Evolutionary conservation across 371 early-diverging fungal genomes (phyloP), one percentile per base, ranked within the genome.

Genomic region (Batkoa obscura): DNA sequence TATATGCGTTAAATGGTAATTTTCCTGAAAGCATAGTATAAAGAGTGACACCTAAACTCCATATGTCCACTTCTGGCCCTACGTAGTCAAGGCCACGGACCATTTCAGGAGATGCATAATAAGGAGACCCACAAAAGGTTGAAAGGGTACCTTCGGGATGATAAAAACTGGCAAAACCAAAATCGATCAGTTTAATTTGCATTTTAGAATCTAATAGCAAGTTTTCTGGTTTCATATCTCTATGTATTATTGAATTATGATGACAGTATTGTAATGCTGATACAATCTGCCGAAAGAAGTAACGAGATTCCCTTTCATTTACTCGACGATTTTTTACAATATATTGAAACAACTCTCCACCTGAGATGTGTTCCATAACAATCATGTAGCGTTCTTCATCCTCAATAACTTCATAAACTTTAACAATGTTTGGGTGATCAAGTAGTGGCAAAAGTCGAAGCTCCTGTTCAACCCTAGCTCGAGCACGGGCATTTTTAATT

Each of bases 61-160:
- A 96, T 8, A 95, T 74, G 65, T 96, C 97, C 3, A 94, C 84
- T 65, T 94, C 97, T 9, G 96, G 94, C 0, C 96, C 97, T 1
- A 75, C 77, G 60, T 96, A 96, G 3, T 82, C 76, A 48, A 78
- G 75, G 2, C 93, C 94, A 39, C 76, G 75, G 15, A 97, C 68
- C 43, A 98, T 66, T 66, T 97, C 98, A 3, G 98, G 98, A 1
- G 96, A 91, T 15, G 94, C 96, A 82, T 93, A 98, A 64, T 95
- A 93, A 9, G 91, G 71, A 17, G 90, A 88, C n/a, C 98, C 96
- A 63, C 94, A 96, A 62, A 89, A 94, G 0, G 96, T 96, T 9
- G 79, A 80, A 38, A 94, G 70, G 43, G 76, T 77, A 4, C 72
- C 73, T 43, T 81, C 76, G 39, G 82, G 80, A 31, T 85, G 87